phyloP scores from a whole-genome alignment of 495 filamentous ascomycete species.

The Xeromyces bisporus region DNA sequence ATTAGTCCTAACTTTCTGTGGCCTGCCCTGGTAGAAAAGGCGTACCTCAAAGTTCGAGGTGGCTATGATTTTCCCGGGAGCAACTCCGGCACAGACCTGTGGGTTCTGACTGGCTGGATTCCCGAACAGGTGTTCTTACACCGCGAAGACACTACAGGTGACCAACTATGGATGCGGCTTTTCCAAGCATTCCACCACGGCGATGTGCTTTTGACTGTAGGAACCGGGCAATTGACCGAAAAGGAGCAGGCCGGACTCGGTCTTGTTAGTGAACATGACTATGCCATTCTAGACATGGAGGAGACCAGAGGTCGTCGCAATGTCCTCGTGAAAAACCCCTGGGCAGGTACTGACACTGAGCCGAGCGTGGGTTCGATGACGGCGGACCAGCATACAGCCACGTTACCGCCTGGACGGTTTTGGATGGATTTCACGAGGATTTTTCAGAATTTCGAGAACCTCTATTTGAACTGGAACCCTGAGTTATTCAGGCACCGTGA shows the following conservation, averaged over 20 bases:
- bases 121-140: constrained; percentile 90
- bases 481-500: constrained; percentile 61
- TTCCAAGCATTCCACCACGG: constrained; percentile 55
- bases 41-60: constrained; percentile 89
- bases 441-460: constrained; percentile 77
- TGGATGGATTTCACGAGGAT: constrained; percentile 83
- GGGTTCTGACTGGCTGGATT: constrained; percentile 87
- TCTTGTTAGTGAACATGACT: constrained; percentile 79
- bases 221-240: constrained; percentile 62
- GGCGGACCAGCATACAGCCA: constrained; percentile 3
- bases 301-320: constrained; percentile 43
- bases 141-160: constrained; percentile 56
- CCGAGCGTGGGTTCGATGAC: constrained; percentile 2
- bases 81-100: constrained; percentile 87
- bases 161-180: constrained; percentile 63
- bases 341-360: constrained; percentile 51
- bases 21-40: constrained; percentile 94
- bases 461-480: constrained; percentile 97
- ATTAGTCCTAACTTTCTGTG: constrained; percentile 61
- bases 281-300: constrained; percentile 72
- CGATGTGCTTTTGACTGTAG: constrained; percentile 76
- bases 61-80: constrained; percentile 98
- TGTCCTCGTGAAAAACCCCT: constrained; percentile 87
- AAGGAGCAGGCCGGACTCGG: constrained; percentile 66
- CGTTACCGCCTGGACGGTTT: constrained; percentile 51